Base-by-base conservation (phyloP, 768 basidiomycete species). In the Collybiopsis confluens region DNA sequence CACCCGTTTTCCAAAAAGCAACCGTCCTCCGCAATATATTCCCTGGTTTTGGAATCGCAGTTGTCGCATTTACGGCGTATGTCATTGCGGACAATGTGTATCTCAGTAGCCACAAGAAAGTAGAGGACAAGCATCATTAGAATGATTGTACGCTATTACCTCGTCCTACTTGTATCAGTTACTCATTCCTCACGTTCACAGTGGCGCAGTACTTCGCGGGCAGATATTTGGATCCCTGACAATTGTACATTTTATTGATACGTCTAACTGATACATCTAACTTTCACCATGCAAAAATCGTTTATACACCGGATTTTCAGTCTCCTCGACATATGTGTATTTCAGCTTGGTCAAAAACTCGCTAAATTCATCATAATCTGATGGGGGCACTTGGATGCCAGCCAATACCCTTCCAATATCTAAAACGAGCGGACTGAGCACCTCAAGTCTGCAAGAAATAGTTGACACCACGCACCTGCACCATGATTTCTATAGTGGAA, bases 401-500 rank as follows among this genome's bases (percentile, higher is more conserved):
- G 94, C 91, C 46, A 99, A 73, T 3, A 99, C 90, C 68, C 87
- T 96, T 23, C 93, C 93, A 24, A 98, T 73, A 65, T 98, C 96
- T 96, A 20, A 23, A 15, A 20, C 11, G 2, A 30, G 33, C 21
- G 41, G 11, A 8, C 8, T 13, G 35, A 48, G 13, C 42, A 36
- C 13, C 13, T 15, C 27, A 45, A 23, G 20, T 43, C 8, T 5
- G 21, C 30, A 43, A 44, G 5, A 26, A 35, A 3, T 36, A 15
- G 23, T 21, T n/a, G 15, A 54, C 11, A 18, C 20, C 23, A 75
- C 86, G 55, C 60, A 92, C 95, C 95, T 64, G 89, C 92, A 27
- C 97, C 97, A 56, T 98, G 96, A 66, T 98, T 98, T 52, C 97
- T 81, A 69, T 99, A 99, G 67, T 99, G 97, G 74, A 98, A 99